phyloP scores from a whole-genome alignment of 306 rosid genomes.

The Notholithocarpus densiflorus region DNA sequence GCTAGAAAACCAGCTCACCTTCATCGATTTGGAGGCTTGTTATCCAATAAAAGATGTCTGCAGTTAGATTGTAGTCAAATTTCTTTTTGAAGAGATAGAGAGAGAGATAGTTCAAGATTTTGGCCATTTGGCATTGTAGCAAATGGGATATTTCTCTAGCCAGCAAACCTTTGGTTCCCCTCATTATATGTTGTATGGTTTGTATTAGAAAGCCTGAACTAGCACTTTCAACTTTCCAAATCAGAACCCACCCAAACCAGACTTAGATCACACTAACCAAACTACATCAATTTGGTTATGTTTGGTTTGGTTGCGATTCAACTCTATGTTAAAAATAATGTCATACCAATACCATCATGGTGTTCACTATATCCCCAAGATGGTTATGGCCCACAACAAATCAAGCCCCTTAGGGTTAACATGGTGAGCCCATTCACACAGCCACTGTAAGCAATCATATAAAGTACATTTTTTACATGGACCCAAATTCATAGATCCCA shows the following conservation, averaged over 20 bases:
- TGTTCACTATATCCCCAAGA: not conserved
- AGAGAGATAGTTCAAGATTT: too few relatives aligned
- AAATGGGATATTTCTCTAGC: too few relatives aligned
- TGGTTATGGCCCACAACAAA: conserved; percentile 9
- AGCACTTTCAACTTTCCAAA: not conserved
- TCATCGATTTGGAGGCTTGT: too few relatives aligned
- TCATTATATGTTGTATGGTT: not conserved
- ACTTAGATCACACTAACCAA: not conserved
- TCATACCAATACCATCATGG: not conserved
- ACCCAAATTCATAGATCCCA: conserved; percentile 13
- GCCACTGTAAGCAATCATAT: conserved; percentile 4
- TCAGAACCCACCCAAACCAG: not conserved
- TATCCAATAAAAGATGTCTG: too few relatives aligned
- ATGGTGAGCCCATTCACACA: conserved; percentile 3
- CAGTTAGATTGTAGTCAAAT: too few relatives aligned
- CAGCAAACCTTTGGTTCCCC: too few relatives aligned
- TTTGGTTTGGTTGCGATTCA: conserved; percentile 3
- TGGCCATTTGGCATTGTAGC: too few relatives aligned
- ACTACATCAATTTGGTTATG: conserved; percentile 11
- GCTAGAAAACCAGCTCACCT: too few relatives aligned
- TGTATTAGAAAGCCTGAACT: not conserved
- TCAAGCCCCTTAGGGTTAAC: not conserved
- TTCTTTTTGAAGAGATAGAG: too few relatives aligned
- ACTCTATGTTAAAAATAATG: not conserved
- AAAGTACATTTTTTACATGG: not conserved